Evolutionary conservation across 176 grass and related monocot species (phyloP), one percentile per base, ranked within the genome.

Genomic region (Alopecurus myosuroides): DNA sequence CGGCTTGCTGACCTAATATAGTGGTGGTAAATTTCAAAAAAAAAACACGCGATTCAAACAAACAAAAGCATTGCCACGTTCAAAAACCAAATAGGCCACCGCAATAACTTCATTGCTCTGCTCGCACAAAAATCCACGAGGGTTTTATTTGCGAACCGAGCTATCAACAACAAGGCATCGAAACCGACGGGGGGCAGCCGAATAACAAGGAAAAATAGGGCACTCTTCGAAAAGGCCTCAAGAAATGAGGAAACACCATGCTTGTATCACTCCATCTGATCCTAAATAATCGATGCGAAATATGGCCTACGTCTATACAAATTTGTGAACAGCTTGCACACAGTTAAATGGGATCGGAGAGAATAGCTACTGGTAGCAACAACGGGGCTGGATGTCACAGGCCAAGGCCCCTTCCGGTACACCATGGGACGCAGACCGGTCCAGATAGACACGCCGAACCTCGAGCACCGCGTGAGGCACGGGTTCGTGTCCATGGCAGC

Each of bases 121-220:
- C 88, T 78, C 77, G 26, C 65, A 42, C 52, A 29, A 11, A 55
- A 83, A 90, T 69, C n/a, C 45, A 81, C 62, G 81, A 66, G 34
- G 77, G n/a, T n/a, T n/a, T 74, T 91, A 94, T 90, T 86, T 97
- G 89, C 94, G 88, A 73, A 84, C 83, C 61, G 84, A 62, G 44
- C 22, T 51, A 78, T 78, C 70, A 90, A 81, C 84, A 87, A 86
- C 48, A 85, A 33, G 35, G 60, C 68, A 61, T 80, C 67, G 73
- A 30, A 50, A 74, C 12, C 74, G 18, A 76, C 76, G 18, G 28
- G 68, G 86, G 79, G 33, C n/a, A 83, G 74, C 45, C 49, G 81
- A 80, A 84, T 15, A 82, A 53, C 36, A 51, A 25, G 61, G 63
- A 19, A 73, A 72, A 26, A 73, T 11, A 72, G 20, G 42, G 6